Evolutionary conservation across 306 rosid species (phyloP).

Genomic region (Carpinus viminea): DNA sequence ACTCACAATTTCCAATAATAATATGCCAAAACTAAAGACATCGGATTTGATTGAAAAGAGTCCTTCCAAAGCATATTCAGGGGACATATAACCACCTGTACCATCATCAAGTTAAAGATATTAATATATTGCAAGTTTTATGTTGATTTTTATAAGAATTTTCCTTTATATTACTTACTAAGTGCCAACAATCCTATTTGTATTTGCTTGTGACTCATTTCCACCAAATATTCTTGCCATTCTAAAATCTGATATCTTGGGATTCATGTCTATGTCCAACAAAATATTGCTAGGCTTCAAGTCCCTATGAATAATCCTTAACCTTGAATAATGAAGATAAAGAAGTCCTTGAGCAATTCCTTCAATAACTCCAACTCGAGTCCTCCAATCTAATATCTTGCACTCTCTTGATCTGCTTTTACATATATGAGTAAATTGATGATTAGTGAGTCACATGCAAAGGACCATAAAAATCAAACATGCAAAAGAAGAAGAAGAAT

Average conservation of each 20-base stretch:
- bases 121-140: background rate
- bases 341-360: constrained; percentile 34
- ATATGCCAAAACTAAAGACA: constrained; percentile 50
- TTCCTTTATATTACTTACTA: constrained; percentile 32
- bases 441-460: background rate
- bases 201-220: constrained; percentile 22
- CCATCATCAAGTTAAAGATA: background rate
- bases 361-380: constrained; percentile 23
- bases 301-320: constrained; percentile 39
- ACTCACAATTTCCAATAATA: constrained; percentile 41
- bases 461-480: background rate
- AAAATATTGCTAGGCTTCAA: constrained; percentile 33
- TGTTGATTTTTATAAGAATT: background rate
- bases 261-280: constrained; percentile 36
- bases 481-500: no score
- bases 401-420: constrained; percentile 23
- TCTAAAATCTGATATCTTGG: constrained; percentile 39
- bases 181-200: constrained; percentile 52
- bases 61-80: constrained; percentile 43
- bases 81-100: constrained; percentile 55
- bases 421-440: background rate
- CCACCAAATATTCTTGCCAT: constrained; percentile 31
- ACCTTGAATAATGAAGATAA: constrained; percentile 34
- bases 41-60: constrained; percentile 42
- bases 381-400: constrained; percentile 19